phyloP scores from a whole-genome alignment of 176 grass and related monocot species.

The Leersia perrieri region DNA sequence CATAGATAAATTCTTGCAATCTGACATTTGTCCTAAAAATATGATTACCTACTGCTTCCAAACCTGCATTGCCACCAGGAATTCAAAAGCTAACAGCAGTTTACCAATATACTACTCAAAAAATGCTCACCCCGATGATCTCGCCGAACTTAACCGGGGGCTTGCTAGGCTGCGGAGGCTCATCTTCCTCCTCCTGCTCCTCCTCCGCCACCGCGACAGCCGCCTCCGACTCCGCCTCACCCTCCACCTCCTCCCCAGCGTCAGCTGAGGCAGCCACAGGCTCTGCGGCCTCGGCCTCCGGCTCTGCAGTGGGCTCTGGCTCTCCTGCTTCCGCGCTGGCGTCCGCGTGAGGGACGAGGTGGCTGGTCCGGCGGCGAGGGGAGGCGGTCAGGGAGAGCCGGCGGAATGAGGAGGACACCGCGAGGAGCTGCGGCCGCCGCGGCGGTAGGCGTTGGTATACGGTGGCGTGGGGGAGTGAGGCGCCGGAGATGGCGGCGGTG shows the following conservation, averaged over 20 bases:
- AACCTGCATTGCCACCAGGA: background rate
- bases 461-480: slow-evolving; percentile 31
- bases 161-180: slow-evolving; percentile 46
- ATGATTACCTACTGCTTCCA: background rate
- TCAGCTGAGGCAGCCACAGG: slow-evolving; percentile 37
- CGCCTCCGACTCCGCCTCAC: slow-evolving; percentile 19
- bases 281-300: background rate
- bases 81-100: background rate
- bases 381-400: slow-evolving; percentile 43
- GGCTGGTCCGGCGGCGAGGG: slow-evolving; percentile 44
- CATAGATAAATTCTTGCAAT: background rate
- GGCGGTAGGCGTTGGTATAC: slow-evolving; percentile 31
- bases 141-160: slow-evolving; percentile 75
- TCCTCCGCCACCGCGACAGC: slow-evolving; percentile 29
- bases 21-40: background rate
- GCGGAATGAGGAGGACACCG: slow-evolving; percentile 47
- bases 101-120: background rate
- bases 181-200: slow-evolving; percentile 42
- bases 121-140: slow-evolving; percentile 77
- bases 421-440: slow-evolving; percentile 29
- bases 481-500: slow-evolving; percentile 30
- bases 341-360: slow-evolving; percentile 35
- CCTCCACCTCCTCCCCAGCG: slow-evolving; percentile 39
- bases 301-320: slow-evolving; percentile 2
- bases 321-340: slow-evolving; percentile 30